Evolutionary conservation across 2,329 filamentous ascomycete genomes (phyloP).

Genomic region (Cladosporium sp.): DNA sequence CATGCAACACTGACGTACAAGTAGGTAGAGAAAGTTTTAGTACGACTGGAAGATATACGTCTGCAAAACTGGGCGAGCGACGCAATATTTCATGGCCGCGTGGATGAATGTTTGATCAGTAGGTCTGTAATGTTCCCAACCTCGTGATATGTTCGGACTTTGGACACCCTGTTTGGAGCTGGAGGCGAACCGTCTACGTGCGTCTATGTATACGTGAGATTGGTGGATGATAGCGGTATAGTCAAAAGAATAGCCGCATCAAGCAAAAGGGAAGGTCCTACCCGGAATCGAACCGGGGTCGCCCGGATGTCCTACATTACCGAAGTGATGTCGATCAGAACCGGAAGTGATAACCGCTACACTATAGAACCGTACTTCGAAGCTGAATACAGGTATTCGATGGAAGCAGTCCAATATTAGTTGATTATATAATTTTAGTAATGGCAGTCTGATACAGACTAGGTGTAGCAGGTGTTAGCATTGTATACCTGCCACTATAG

Average conservation of each 20-base stretch:
- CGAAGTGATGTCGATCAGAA: not conserved
- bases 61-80: not conserved
- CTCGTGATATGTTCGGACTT: too few species aligned
- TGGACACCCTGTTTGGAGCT: too few species aligned
- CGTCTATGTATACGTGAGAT: too few species aligned
- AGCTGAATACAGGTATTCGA: not conserved
- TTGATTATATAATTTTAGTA: too few species aligned
- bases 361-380: slow-evolving; percentile 2
- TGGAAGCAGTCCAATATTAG: not conserved
- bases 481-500: not conserved
- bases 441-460: too few species aligned
- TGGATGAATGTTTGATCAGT: too few species aligned
- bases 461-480: not conserved
- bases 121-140: too few species aligned
- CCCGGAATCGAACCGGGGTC: slow-evolving; percentile 18
- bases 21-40: not conserved
- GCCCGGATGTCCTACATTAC: not conserved
- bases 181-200: too few species aligned
- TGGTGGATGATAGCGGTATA: too few species aligned
- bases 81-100: too few species aligned
- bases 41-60: not conserved
- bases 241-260: too few species aligned
- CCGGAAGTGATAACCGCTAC: slow-evolving; percentile 10
- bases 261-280: slow-evolving; percentile 1
- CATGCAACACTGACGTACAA: not conserved